phyloP scores from a whole-genome alignment of 169 alveolate genomes.

The Babesia divergens region DNA sequence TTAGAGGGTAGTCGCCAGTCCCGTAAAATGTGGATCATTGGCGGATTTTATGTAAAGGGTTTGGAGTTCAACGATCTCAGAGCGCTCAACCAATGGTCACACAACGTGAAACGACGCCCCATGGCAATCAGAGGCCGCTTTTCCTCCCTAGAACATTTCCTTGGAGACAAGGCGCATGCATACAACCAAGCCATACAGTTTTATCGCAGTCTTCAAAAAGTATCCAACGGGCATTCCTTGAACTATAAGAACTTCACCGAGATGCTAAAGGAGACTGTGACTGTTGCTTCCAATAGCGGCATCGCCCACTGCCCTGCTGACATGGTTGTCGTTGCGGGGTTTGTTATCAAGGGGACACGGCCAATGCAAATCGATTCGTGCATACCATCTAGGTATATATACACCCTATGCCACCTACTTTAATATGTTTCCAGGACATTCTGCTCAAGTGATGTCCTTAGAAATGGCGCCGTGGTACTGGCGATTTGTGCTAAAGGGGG shows the following conservation, averaged over 20 bases:
- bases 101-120: slow-evolving; percentile 25
- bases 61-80: slow-evolving; percentile 19
- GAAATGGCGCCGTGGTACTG: not conserved
- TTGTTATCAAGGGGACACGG: not conserved
- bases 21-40: slow-evolving; percentile 41
- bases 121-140: slow-evolving; percentile 61
- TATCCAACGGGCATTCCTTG: slow-evolving; percentile 30
- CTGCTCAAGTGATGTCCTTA: slow-evolving; percentile 18
- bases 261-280: slow-evolving; percentile 12
- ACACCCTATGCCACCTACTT: not conserved
- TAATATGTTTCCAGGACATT: not conserved
- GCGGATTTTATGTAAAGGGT: slow-evolving; percentile 47
- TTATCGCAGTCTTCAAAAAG: slow-evolving; percentile 24
- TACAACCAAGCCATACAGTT: slow-evolving; percentile 37
- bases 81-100: slow-evolving; percentile 32
- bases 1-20: slow-evolving; percentile 31
- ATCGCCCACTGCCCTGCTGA: not conserved
- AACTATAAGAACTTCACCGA: slow-evolving; percentile 5
- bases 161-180: slow-evolving; percentile 46
- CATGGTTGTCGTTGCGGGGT: slow-evolving; percentile 28
- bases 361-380: slow-evolving; percentile 18
- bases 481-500: slow-evolving; percentile 16
- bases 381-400: slow-evolving; percentile 7
- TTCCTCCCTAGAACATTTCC: slow-evolving; percentile 16
- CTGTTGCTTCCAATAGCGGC: not conserved